Conservation (phyloP, 306 rosid genomes). For the Castanospermum australe region DNA sequence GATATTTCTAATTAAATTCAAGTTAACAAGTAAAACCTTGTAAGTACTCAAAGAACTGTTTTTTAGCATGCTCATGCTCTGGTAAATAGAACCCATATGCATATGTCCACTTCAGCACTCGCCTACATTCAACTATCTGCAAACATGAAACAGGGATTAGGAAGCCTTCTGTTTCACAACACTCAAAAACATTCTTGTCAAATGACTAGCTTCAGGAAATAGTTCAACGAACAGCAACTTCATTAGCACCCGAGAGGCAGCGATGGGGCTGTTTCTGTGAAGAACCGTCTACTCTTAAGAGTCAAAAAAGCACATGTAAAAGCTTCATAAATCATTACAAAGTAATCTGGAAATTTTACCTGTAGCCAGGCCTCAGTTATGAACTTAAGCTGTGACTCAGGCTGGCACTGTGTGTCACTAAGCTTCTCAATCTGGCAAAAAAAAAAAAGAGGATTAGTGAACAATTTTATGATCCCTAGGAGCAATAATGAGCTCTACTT, state of each 20-base stretch:
- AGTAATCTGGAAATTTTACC: slow-evolving; percentile 41
- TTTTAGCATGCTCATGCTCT: slow-evolving; percentile 73
- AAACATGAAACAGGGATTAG: slow-evolving; percentile 26
- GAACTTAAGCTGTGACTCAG: slow-evolving; percentile 96
- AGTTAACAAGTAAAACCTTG: slow-evolving; percentile 53
- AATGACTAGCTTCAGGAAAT: not conserved
- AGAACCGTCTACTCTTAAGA: not conserved
- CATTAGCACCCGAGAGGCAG: not conserved
- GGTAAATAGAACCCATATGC: slow-evolving; percentile 93
- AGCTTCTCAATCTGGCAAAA: slow-evolving; percentile 79
- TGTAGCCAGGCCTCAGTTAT: slow-evolving; percentile 98
- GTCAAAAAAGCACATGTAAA: not conserved
- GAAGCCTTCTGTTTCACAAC: not conserved
- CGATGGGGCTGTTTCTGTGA: not conserved
- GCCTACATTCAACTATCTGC: slow-evolving; percentile 97
- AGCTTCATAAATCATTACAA: not conserved
- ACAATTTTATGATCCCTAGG: not conserved
- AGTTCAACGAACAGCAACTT: not conserved
- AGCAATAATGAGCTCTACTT: slow-evolving; percentile 7
- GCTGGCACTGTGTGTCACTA: slow-evolving; percentile 91
- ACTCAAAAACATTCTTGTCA: not conserved
- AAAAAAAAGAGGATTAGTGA: not conserved
- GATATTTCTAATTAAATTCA: slow-evolving; percentile 4
- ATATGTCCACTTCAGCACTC: slow-evolving; percentile 98
- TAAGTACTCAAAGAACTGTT: slow-evolving; percentile 73